Base-by-base conservation (phyloP, 2,329 filamentous ascomycete genomes). In the Diplodia intermedia region DNA sequence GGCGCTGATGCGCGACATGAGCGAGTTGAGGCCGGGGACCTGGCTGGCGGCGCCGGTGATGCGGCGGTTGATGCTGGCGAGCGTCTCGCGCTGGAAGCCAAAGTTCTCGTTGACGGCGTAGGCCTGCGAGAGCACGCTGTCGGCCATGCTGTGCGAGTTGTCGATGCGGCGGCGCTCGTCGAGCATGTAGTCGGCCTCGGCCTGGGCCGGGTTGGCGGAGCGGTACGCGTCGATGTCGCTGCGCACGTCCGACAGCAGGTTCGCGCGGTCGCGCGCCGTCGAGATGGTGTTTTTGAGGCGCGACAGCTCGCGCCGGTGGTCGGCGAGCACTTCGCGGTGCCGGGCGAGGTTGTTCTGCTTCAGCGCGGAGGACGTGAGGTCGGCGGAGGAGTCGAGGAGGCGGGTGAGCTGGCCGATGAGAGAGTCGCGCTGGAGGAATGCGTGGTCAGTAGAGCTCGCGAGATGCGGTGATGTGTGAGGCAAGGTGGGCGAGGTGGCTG, bases 61-160 rank as follows among this genome's bases (percentile, higher is more conserved):
- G 71, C 94, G 86, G 70, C 94, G 85, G 79, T 97, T 97, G 75
- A 99, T 94, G 78, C 88, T 96, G 54, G 90, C 87, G 70, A 99
- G 81, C 31, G 91, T 94, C 83, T 98, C 94, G 70, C 94, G 86
- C 84, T 99, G 95, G 67, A 93, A 75, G 15, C 87, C 85, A 78
- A 99, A 98, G 79, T 86, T 94, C 82, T 98, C 93, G 77, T 97
- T 96, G 65, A 98, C 93, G 12, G 94, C 94, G 81, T 99, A 99
- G 8, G 95, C 95, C 83, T 98, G 95, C 77, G 91, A 94, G 69
- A 99, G 85, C 40, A 99, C 93, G 70, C 88, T 91, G 79, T 99
- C 95, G 57, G 93, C 90, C 84, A 97, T 89, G 73, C 88, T 91
- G 80, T 98, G 91, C 75, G 92, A 96, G 77, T 93, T 90, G 77